Evolutionary conservation across 352 stramenopile genomes (phyloP).

Genomic region (Pythium volutum): DNA sequence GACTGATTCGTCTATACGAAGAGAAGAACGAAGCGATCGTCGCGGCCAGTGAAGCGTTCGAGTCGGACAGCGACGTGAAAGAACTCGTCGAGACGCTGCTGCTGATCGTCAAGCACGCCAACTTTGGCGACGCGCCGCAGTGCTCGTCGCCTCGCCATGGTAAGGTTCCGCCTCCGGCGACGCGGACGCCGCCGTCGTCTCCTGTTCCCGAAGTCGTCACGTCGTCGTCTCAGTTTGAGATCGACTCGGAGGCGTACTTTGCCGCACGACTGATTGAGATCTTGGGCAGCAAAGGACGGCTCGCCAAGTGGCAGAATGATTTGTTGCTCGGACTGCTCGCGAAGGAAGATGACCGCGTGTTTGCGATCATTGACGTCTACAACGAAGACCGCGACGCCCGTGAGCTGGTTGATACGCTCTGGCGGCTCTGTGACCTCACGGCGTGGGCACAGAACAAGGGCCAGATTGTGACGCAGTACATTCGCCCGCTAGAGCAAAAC

Average conservation of each 20-base stretch:
- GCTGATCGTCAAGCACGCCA: slow-evolving; percentile 79
- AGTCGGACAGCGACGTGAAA: slow-evolving; percentile 64
- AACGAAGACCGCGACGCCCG: slow-evolving; percentile 38
- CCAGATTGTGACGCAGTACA: slow-evolving; percentile 51
- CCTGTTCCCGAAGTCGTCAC: slow-evolving; percentile 6
- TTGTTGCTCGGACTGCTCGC: slow-evolving; percentile 47
- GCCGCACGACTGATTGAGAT: slow-evolving; percentile 34
- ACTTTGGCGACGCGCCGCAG: slow-evolving; percentile 38
- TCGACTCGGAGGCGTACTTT: slow-evolving; percentile 27
- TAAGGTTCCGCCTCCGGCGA: not conserved
- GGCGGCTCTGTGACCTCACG: slow-evolving; percentile 57
- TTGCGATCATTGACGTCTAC: slow-evolving; percentile 58
- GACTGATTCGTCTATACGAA: slow-evolving; percentile 60
- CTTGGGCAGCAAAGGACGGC: slow-evolving; percentile 30
- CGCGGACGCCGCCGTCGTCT: slow-evolving; percentile 10
- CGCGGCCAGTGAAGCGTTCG: slow-evolving; percentile 70
- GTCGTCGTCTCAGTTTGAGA: slow-evolving; percentile 11
- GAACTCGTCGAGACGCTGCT: slow-evolving; percentile 77
- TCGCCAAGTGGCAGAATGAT: slow-evolving; percentile 60
- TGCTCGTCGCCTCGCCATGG: slow-evolving; percentile 23
- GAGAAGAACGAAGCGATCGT: slow-evolving; percentile 69
- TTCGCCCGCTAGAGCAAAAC: slow-evolving; percentile 39
- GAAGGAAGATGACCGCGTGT: slow-evolving; percentile 41
- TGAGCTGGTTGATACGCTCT: slow-evolving; percentile 56
- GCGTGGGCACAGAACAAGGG: slow-evolving; percentile 56